These are phyloP conservation scores for Kwoniella dejecticola DNA, from an alignment of 768 basidiomycete species.

Conservation along the genomic window DNA sequence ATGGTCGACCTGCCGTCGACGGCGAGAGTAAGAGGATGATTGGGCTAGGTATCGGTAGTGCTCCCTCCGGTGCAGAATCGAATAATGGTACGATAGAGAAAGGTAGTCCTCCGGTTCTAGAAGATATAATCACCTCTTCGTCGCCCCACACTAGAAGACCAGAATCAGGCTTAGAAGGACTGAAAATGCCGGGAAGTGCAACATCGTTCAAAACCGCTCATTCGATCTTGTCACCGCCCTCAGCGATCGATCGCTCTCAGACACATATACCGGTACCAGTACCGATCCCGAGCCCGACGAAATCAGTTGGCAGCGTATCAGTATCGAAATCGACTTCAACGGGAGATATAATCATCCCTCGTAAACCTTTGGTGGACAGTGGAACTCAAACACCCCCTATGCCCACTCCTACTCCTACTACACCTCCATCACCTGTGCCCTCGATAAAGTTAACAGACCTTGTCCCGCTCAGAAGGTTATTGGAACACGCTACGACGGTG, in stretches of 20 bases:
- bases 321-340: constrained; percentile 3
- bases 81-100: neutral
- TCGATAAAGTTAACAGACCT: no score
- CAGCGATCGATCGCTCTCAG: no score
- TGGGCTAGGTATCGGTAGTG: neutral
- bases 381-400: neutral
- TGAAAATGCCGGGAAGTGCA: constrained; percentile 5
- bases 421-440: no score
- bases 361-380: neutral
- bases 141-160: neutral
- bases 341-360: neutral
- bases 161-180: constrained; percentile 1
- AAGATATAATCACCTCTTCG: neutral
- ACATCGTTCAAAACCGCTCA: constrained; percentile 12
- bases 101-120: neutral
- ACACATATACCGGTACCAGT: no score
- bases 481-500: constrained; percentile 69
- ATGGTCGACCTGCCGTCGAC: neutral
- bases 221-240: neutral
- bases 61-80: neutral
- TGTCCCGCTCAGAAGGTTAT: constrained; percentile 68
- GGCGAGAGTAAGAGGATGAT: constrained; percentile 4
- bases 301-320: no score
- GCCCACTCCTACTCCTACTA: neutral
- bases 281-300: neutral